These are phyloP conservation scores for Penicillium malachiteum DNA, from an alignment of 495 filamentous ascomycete species.

Conservation along the genomic window DNA sequence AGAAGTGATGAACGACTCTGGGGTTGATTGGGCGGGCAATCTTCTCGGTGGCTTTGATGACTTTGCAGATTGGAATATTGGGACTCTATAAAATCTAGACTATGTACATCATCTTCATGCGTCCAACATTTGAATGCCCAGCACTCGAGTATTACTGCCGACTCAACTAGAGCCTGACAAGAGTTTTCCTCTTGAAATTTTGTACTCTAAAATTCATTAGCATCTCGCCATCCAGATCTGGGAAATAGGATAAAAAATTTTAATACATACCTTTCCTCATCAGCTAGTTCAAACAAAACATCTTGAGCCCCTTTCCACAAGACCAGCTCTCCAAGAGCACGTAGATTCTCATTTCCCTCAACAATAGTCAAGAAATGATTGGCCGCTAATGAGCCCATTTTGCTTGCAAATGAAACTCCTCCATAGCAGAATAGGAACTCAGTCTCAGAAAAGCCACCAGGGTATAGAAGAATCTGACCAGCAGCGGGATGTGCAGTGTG, in stretches of 20 bases:
- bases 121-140: background rate
- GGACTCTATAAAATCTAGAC: background rate
- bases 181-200: no score
- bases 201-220: background rate
- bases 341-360: conserved; percentile 21
- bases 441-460: conserved; percentile 26
- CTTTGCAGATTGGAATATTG: conserved; percentile 9
- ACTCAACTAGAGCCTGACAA: no score
- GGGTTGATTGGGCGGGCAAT: conserved; percentile 21
- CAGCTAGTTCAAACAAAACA: conserved; percentile 22
- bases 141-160: background rate
- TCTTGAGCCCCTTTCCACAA: conserved; percentile 23
- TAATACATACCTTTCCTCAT: conserved; percentile 10
- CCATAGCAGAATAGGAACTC: conserved; percentile 30
- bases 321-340: conserved; percentile 18
- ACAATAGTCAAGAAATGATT: conserved; percentile 29
- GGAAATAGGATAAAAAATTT: no score
- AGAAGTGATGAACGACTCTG: conserved; percentile 21
- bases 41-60: conserved; percentile 7
- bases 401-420: conserved; percentile 23
- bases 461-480: conserved; percentile 26
- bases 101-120: background rate
- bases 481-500: conserved; percentile 26
- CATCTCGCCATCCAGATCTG: no score
- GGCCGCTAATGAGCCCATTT: conserved; percentile 25